phyloP scores from a whole-genome alignment of 371 early-diverging fungal genomes.

The Actinomucor elegans region DNA sequence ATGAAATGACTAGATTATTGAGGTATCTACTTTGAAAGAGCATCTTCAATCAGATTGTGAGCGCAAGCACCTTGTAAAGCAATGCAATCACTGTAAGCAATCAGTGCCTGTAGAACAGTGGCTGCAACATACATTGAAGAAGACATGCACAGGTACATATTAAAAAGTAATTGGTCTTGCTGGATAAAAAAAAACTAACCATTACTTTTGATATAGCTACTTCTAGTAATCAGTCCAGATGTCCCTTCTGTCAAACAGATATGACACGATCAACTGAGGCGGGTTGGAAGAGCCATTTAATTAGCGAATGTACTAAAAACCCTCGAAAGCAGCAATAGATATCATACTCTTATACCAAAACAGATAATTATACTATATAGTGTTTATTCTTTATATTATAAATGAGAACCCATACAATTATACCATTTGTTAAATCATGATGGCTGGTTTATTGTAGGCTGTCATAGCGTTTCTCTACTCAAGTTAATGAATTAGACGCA shows the following conservation, averaged over 20 bases:
- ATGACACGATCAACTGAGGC: slow-evolving; percentile 57
- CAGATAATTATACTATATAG: too few relatives aligned
- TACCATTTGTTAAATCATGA: slow-evolving; percentile 7
- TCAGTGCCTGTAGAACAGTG: slow-evolving; percentile 63
- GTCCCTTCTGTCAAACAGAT: slow-evolving; percentile 68
- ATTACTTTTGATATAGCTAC: slow-evolving; percentile 2
- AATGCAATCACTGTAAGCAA: slow-evolving; percentile 67
- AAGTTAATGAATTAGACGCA: background rate
- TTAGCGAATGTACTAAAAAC: slow-evolving; percentile 51
- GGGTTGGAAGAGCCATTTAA: slow-evolving; percentile 68
- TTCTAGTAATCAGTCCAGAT: slow-evolving; percentile 42
- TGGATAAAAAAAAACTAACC: background rate
- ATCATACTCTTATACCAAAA: background rate
- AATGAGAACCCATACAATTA: background rate
- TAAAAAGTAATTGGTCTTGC: too few relatives aligned
- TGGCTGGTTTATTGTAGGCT: slow-evolving; percentile 1
- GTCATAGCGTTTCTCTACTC: background rate
- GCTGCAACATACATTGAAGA: slow-evolving; percentile 52
- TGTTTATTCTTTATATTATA: background rate
- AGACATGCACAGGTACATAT: slow-evolving; percentile 32
- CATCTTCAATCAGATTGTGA: slow-evolving; percentile 74
- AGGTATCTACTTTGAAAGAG: slow-evolving; percentile 66
- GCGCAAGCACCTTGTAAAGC: slow-evolving; percentile 53
- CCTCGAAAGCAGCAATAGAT: slow-evolving; percentile 2
- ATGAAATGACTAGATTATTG: slow-evolving; percentile 67